Conservation (phyloP, 176 grass and related monocot genomes). For the Bolboschoenus planiculmis region DNA sequence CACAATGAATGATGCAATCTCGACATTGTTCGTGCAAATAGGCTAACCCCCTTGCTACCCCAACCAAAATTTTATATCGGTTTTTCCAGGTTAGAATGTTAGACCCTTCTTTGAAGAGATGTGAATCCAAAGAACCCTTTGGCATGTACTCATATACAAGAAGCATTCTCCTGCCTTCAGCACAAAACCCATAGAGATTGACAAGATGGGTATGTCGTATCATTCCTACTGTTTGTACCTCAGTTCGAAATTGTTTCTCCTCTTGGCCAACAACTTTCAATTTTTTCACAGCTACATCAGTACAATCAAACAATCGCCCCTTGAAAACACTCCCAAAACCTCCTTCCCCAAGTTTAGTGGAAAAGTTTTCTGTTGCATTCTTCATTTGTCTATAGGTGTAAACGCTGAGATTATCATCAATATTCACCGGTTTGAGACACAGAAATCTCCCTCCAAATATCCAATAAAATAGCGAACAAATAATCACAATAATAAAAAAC, state of each 20-base stretch:
- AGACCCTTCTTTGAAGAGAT: neutral
- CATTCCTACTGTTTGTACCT: neutral
- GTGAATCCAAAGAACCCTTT: conserved; percentile 12
- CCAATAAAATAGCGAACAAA: conserved; percentile 19
- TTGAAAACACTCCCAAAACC: neutral
- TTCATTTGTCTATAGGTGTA: neutral
- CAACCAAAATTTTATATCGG: neutral
- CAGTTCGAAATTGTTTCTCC: neutral
- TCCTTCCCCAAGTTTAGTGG: neutral
- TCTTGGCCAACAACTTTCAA: neutral
- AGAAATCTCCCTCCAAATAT: neutral
- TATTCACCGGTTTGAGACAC: neutral
- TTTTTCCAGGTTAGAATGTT: neutral
- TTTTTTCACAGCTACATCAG: neutral
- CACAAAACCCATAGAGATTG: neutral
- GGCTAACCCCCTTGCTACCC: neutral
- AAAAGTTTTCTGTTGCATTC: neutral
- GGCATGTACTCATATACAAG: conserved; percentile 7
- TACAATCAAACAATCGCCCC: neutral
- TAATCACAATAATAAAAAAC: neutral
- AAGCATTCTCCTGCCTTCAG: neutral
- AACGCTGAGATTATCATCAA: neutral
- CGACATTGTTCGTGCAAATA: neutral
- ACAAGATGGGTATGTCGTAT: neutral
- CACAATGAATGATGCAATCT: neutral